Conservation (phyloP, 2,329 filamentous ascomycete genomes). For the Phialemoniopsis sp. region DNA sequence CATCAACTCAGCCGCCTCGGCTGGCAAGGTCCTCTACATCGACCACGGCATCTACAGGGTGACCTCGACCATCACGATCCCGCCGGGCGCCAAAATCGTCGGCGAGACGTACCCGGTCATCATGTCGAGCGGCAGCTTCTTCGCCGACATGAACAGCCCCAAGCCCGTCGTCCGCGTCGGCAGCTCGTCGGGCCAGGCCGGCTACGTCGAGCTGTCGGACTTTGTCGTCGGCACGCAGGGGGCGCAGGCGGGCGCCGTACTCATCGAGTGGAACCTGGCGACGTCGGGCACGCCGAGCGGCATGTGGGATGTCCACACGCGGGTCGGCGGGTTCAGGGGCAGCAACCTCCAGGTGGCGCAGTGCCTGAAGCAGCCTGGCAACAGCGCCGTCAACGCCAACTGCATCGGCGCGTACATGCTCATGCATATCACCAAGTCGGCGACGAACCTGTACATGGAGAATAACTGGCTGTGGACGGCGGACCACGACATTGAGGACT, state of each 20-base stretch:
- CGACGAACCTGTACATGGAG: conserved; percentile 34
- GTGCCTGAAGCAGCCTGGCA: conserved; percentile 52
- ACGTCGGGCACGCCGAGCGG: conserved; percentile 37
- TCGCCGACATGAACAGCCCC: conserved; percentile 55
- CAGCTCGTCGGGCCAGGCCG: conserved; percentile 50
- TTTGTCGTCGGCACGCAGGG: conserved; percentile 68
- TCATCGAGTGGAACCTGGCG: conserved; percentile 70
- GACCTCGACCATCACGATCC: conserved; percentile 40
- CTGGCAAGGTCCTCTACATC: conserved; percentile 50
- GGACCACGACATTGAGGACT: conserved; percentile 29
- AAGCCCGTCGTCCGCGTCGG: conserved; percentile 60
- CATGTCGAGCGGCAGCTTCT: conserved; percentile 51
- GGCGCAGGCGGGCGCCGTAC: conserved; percentile 59
- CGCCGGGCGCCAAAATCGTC: conserved; percentile 43
- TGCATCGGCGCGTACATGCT: conserved; percentile 32
- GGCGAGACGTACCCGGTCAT: conserved; percentile 52
- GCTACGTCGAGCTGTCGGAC: conserved; percentile 66
- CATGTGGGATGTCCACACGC: conserved; percentile 73
- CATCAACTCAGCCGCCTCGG: conserved; percentile 43
- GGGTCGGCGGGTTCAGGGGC: conserved; percentile 67
- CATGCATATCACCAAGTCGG: conserved; percentile 32
- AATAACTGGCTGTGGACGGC: conserved; percentile 42
- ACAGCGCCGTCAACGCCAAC: conserved; percentile 16
- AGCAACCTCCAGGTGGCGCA: conserved; percentile 62
- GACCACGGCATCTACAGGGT: conserved; percentile 53